Base-by-base conservation (phyloP, 2,329 filamentous ascomycete genomes). In the Immersiporthe knoxdaviesiana region DNA sequence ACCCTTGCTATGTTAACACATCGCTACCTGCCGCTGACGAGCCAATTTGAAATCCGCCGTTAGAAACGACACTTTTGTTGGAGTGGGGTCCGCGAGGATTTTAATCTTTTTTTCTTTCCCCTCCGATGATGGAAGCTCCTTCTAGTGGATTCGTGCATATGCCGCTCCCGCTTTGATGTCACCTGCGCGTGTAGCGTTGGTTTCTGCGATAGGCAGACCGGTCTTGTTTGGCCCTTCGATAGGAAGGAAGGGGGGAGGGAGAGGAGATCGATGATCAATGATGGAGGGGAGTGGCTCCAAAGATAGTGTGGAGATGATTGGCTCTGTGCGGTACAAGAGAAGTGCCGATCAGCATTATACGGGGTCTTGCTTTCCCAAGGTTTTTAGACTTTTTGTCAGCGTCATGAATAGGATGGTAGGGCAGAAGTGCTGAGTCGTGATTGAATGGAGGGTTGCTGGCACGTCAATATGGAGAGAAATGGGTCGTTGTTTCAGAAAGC, bases 401-500 rank as follows among this genome's bases (percentile, higher is more conserved):
- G 27, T 59, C 54, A 59, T 59, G 27, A 32, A 21, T 30, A 32
- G 27, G 16, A 30, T 35, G 18, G 32, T n/a, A 37, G 8, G 32
- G 30, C 56, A 59, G 30, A 35, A 35, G 27, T 10, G 56, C 56
- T 59, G 56, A 59, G 56, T 59, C 52, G 52, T 56, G 52, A 27
- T 30, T 37, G 35, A 30, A 30, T 30, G 24, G 27, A 30, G 44
- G 4, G 27, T 56, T 56, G 52, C 27, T 30, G 52, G 52, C 52
- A 56, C 18, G 27, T 56, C 24, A 56, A 54, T 56, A 56, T 56
- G 52, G 52, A 18, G 52, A 18, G 32, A 56, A 27, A 35, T 52
- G 64, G 64, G 66, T 39, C 61, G 56, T 59, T 60, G 68, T 69
- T 69, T 69, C 68, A 67, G 64, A 67, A 67, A 63, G 39, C 68